A percentile compares a stretch with the other conserved stretches of the same genome.
These are phyloP conservation scores for Saturnispora hagleri DNA, from an alignment of 805 yeast genomes.

Conservation along the genomic window DNA sequence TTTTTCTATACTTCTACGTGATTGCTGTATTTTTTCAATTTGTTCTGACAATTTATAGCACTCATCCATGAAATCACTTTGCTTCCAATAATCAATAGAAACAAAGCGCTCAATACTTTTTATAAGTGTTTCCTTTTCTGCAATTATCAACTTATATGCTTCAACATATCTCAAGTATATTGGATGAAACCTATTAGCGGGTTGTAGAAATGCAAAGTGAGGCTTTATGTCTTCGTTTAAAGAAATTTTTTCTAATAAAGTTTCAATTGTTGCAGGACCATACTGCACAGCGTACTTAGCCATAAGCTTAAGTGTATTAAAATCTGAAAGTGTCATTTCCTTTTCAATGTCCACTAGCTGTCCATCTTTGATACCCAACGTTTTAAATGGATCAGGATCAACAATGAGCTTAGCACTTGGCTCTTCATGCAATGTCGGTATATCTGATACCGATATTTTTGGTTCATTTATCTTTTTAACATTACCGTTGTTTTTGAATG, in stretches of 20 bases:
- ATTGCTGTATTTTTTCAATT: constrained; percentile 30
- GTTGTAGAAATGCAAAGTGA: constrained; percentile 61
- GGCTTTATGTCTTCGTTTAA: constrained; percentile 29
- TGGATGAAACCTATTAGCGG: constrained; percentile 49
- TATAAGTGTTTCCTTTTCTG: constrained; percentile 14
- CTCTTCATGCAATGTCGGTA: neutral
- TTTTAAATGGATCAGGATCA: constrained; percentile 15
- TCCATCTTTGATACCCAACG: constrained; percentile 18
- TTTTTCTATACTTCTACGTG: constrained; percentile 24
- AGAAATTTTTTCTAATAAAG: constrained; percentile 25
- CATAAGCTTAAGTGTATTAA: constrained; percentile 59
- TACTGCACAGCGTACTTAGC: constrained; percentile 62
- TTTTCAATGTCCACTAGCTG: constrained; percentile 21
- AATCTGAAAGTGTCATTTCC: constrained; percentile 49
- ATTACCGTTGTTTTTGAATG: constrained; percentile 23
- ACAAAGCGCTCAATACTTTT: constrained; percentile 12
- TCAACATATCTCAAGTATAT: constrained; percentile 40
- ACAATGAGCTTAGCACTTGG: neutral
- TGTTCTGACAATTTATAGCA: constrained; percentile 52
- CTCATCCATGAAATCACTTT: constrained; percentile 32
- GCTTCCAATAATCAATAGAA: constrained; percentile 15
- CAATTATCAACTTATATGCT: constrained; percentile 44
- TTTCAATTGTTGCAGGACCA: constrained; percentile 37
- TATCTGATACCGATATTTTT: neutral
- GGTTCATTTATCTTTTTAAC: constrained; percentile 9